Base-by-base conservation (phyloP, 768 basidiomycete species). In the Ramaria rubella region DNA sequence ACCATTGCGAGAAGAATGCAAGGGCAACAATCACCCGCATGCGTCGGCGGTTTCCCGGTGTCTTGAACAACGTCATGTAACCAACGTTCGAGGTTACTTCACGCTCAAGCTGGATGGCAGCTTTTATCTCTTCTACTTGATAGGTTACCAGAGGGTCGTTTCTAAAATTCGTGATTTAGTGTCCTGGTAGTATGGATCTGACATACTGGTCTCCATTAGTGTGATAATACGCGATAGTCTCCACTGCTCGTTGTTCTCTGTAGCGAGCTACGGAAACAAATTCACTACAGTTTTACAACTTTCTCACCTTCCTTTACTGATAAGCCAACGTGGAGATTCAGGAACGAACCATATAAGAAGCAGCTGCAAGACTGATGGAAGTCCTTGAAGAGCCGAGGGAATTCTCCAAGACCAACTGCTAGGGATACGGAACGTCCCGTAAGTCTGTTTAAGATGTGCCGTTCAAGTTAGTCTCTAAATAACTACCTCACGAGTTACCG, bases 1-100 rank as follows among this genome's bases (percentile, higher is more conserved):
- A 89, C 88, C 87, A 90, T 63, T 88, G 86, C 2, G 87, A 89
- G 78, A 90, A 89, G 78, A 86, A 86, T 46, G 86, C 87, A 55
- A 90, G 73, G 46, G 84, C 85, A 60, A 87, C 67, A 68, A 91
- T 86, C 68, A 90, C 86, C 55, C 78, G 71, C 77, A 91, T 78
- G 57, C 90, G 87, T 69, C 75, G 83, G 60, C 81, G 74, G 77
- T 92, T 92, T 51, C 88, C 90, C 27, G 76, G 68, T 44, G 79
- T 87, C 42, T 73, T 63, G 65, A 89, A 70, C 61, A 93, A 77
- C 2, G 85, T 76, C 63, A 78, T 82, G 83, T 83, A 91, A 58
- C 83, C 83, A 43, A 86, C 71, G 60, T 81, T 82, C 51, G 74
- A 66, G 17, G 77, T 75, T 42, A 81, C 82, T 67, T 70, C 58